Conservation (phyloP, 208 protist species). For the Acanthamoeba divionensis region DNA sequence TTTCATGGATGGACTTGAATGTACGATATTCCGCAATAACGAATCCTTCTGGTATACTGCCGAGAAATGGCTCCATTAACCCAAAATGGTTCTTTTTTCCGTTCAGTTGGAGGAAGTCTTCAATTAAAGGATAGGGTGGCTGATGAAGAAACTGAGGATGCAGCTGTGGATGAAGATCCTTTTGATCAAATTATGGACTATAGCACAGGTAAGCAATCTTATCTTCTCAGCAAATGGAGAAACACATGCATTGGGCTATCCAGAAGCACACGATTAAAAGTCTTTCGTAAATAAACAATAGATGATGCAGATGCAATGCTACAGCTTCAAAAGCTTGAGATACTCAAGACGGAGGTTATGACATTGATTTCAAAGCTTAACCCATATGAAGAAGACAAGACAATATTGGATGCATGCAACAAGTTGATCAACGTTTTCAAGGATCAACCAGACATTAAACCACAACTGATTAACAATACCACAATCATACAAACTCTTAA, state of each 20-base stretch:
- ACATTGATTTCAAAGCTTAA: conserved; percentile 17
- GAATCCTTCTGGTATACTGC: no score
- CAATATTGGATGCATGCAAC: conserved; percentile 42
- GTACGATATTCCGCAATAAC: background rate
- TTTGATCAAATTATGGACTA: conserved; percentile 46
- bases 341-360: background rate
- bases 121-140: background rate
- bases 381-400: background rate
- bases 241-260: background rate
- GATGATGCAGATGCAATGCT: conserved; percentile 43
- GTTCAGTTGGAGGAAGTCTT: conserved; percentile 14
- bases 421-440: conserved; percentile 38
- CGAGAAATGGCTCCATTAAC: no score
- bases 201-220: background rate
- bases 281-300: no score
- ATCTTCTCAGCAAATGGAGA: no score
- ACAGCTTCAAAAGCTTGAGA: conserved; percentile 41
- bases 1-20: conserved; percentile 41
- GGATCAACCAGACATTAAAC: conserved; percentile 53
- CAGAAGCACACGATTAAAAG: background rate
- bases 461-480: conserved; percentile 66
- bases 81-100: background rate
- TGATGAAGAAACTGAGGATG: background rate
- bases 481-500: conserved; percentile 50
- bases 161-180: background rate